A percentile compares a stretch with the other conserved stretches of the same genome.
phyloP scores from a whole-genome alignment of 805 yeast species.

The Kuraishia molischiana region DNA sequence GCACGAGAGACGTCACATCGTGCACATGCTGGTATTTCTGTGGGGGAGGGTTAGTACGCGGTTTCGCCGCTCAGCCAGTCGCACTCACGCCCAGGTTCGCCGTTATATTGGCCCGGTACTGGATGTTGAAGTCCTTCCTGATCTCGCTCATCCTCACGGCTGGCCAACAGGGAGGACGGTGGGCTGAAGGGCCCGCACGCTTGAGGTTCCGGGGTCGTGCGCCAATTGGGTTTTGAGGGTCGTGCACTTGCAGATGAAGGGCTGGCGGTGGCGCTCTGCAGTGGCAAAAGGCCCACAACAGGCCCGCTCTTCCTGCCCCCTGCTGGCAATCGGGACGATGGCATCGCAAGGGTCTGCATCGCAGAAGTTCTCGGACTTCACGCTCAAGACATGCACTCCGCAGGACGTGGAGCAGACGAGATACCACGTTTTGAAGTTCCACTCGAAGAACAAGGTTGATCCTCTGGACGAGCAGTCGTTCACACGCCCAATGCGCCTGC shows the following conservation, averaged over 20 bases:
- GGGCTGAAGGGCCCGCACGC: neutral
- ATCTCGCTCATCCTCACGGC: neutral
- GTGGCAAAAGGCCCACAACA: slow-evolving; percentile 1
- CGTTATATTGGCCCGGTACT: neutral
- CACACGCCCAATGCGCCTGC: slow-evolving; percentile 76
- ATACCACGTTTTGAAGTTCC: slow-evolving; percentile 77
- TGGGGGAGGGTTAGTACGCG: neutral
- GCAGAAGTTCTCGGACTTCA: slow-evolving; percentile 35
- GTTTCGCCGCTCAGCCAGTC: too few relatives aligned
- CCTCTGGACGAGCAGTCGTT: slow-evolving; percentile 48
- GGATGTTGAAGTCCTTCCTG: neutral
- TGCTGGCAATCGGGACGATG: too few relatives aligned
- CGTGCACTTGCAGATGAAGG: neutral
- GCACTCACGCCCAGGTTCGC: neutral
- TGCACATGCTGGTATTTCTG: slow-evolving; percentile 19
- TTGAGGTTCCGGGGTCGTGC: neutral
- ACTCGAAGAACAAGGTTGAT: slow-evolving; percentile 60
- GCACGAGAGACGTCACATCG: slow-evolving; percentile 37
- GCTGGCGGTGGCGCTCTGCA: neutral
- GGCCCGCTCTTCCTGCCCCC: too few relatives aligned
- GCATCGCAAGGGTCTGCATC: too few relatives aligned
- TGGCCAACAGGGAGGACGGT: neutral
- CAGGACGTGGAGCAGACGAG: slow-evolving; percentile 67
- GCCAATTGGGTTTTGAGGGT: neutral
- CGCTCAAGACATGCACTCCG: slow-evolving; percentile 61